These are phyloP conservation scores for Diaporthe capsici DNA, from an alignment of 2,329 filamentous ascomycete species.

Conservation along the genomic window DNA sequence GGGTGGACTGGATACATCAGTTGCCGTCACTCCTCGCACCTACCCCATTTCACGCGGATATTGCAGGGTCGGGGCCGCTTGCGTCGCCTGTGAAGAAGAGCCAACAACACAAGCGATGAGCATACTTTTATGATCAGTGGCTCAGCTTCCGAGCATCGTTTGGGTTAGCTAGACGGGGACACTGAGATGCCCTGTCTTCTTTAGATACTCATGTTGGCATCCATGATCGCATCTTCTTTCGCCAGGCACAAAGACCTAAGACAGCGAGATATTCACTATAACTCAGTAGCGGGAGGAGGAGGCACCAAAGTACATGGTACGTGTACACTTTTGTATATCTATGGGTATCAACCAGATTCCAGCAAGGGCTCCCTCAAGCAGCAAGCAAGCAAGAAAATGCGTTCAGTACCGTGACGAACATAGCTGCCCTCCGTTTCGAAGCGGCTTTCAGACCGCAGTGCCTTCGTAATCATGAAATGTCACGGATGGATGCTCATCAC, in stretches of 20 bases:
- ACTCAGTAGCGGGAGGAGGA: neutral
- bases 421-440: neutral
- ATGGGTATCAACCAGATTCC: slow-evolving; percentile 27
- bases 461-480: neutral
- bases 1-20: neutral
- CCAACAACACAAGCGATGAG: neutral
- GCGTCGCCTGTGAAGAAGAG: neutral
- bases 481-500: neutral
- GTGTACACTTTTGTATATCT: slow-evolving; percentile 11
- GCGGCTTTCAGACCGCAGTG: neutral
- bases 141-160: neutral
- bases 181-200: neutral
- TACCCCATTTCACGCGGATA: neutral
- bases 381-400: neutral
- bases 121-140: neutral
- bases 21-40: neutral
- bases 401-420: neutral
- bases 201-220: neutral
- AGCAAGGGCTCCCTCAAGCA: neutral
- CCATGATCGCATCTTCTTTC: neutral
- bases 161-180: too few relatives aligned
- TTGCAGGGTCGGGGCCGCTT: neutral
- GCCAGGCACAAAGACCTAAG: neutral
- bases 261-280: neutral
- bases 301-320: neutral